phyloP scores from a whole-genome alignment of 106 monocot species.

The Acorus calamus region DNA sequence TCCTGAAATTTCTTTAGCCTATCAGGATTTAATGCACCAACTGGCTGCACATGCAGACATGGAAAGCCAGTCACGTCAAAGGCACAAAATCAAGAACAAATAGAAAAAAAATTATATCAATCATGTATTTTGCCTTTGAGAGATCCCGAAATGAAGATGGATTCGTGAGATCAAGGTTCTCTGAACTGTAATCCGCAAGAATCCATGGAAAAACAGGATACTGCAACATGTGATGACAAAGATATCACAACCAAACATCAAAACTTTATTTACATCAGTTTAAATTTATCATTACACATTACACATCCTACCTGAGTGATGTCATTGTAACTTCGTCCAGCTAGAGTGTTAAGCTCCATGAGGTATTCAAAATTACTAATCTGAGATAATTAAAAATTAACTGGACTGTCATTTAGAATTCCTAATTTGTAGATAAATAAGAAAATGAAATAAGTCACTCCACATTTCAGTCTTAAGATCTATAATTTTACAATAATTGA shows the following conservation, averaged over 20 bases:
- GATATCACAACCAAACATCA: background rate
- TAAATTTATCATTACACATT: too few species aligned
- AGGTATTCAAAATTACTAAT: slow-evolving; percentile 99
- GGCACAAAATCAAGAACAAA: background rate
- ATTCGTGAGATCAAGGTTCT: slow-evolving; percentile 58
- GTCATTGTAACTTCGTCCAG: slow-evolving; percentile 99
- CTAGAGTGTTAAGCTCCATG: slow-evolving; percentile 92
- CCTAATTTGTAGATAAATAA: background rate
- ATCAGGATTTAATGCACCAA: slow-evolving; percentile 89
- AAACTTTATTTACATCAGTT: background rate
- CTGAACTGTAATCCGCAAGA: slow-evolving; percentile 74
- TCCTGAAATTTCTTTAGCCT: slow-evolving; percentile 88
- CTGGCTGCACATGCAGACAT: slow-evolving; percentile 47
- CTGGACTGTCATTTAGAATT: background rate
- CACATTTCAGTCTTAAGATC: too few species aligned
- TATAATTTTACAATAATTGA: too few species aligned
- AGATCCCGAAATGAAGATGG: slow-evolving; percentile 81
- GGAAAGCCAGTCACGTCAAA: slow-evolving; percentile 3
- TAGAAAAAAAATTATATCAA: background rate
- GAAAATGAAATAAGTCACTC: background rate
- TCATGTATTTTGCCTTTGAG: slow-evolving; percentile 56
- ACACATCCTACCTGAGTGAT: slow-evolving; percentile 69
- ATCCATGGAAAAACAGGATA: slow-evolving; percentile 99
- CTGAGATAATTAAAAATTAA: slow-evolving; percentile 23
- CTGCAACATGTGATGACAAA: slow-evolving; percentile 26